Base-by-base conservation (phyloP, 306 rosid genomes). In the Purshia tridentata region DNA sequence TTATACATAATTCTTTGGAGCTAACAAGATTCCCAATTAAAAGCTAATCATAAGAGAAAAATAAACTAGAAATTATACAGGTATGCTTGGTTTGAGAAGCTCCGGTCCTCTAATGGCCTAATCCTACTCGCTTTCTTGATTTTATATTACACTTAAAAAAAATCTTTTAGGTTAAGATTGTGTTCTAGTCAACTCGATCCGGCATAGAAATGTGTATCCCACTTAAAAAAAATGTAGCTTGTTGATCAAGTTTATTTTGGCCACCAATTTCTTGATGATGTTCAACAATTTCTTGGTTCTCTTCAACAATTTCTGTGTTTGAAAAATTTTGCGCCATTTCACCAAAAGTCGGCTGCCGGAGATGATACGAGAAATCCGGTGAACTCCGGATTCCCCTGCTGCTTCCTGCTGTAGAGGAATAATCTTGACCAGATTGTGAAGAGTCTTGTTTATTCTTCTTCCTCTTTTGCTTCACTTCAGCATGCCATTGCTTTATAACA, bases 401-500 rank as follows among this genome's bases (percentile, higher is more conserved):
- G 49, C 66, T 77, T 57, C 68, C 73, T 14, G 8, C 9, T 4
- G 70, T 78, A 19, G 83, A 70, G 3, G 80, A 75, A 74, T 4
- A 9, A 7, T 65, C 50, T 15, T 39, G 57, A 12, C 67, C 41
- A 1, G 78, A 58, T 54, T 67, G 71, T 35, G 79, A 54, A 68
- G 16, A 14, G 45, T 47, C 45, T 5, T 56, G 48, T 41, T 51
- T 71, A 70, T 68, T 77, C 73, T 68, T 71, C 74, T 72, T 77
- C 77, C 83, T 81, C 81, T 72, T 88, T 29, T 81, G 44, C 76
- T 77, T 88, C 46, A 80, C 83, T 4, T 81, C 88, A 5, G 67
- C 76, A 14, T 85, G 87, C 92, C 90, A 83, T 58, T 83, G 58
- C 82, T 59, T 83, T 23, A 88, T 72, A 48, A 60, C 83, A 14